Evolutionary conservation across 192 early-diverging fungal genomes (phyloP).

Genomic region (Chytriomyces sp.): DNA sequence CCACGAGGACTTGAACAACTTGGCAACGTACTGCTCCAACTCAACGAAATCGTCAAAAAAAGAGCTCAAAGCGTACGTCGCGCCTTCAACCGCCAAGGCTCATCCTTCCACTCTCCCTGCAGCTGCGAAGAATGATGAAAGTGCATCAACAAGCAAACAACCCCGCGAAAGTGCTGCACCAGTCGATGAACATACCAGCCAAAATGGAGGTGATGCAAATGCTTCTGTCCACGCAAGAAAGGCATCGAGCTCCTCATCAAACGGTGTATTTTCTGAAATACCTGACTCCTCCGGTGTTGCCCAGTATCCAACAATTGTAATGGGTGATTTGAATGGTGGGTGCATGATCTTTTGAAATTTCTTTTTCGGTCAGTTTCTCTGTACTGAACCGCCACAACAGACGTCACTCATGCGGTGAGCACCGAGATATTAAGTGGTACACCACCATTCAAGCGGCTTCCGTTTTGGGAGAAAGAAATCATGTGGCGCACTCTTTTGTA

Average conservation of each 20-base stretch:
- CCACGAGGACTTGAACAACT: slow-evolving; percentile 9
- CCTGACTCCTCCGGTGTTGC: no score
- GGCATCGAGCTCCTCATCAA: not conserved
- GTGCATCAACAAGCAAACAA: no score
- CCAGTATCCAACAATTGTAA: slow-evolving; percentile 28
- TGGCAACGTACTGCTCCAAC: not conserved
- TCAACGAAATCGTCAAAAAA: not conserved
- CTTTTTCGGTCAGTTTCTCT: no score
- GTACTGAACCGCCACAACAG: not conserved
- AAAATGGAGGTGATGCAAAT: not conserved
- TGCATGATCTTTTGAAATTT: not conserved
- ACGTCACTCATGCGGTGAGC: slow-evolving; percentile 9
- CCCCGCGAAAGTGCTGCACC: not conserved
- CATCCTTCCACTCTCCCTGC: no score
- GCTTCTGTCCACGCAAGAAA: not conserved
- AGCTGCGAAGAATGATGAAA: no score
- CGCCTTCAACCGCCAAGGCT: not conserved
- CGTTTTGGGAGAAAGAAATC: slow-evolving; percentile 23
- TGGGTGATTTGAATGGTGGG: slow-evolving; percentile 29
- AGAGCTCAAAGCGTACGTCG: not conserved
- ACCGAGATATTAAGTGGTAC: slow-evolving; percentile 27
- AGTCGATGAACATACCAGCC: not conserved
- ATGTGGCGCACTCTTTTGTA: slow-evolving; percentile 18
- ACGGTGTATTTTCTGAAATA: not conserved
- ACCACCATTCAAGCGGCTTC: slow-evolving; percentile 25